Evolutionary conservation across 2,329 filamentous ascomycete genomes (phyloP).

Genomic region (Fusarium sp.): DNA sequence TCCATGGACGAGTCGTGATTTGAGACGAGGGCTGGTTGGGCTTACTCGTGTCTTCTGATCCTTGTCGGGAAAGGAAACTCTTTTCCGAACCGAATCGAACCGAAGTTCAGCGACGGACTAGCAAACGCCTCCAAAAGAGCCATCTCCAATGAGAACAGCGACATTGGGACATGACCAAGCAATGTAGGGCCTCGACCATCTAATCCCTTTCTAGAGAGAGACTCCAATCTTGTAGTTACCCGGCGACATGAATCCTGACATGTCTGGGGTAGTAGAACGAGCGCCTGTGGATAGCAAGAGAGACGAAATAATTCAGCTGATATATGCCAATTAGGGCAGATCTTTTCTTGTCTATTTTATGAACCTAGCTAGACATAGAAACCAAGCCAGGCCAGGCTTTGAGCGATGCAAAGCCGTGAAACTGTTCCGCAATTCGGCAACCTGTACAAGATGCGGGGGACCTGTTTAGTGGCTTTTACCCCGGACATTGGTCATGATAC

Average conservation of each 20-base stretch:
- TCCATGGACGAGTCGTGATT: background rate
- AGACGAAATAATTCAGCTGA: background rate
- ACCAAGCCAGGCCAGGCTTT: no score
- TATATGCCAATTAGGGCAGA: background rate
- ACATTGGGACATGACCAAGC: constrained; percentile 14
- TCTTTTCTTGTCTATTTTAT: background rate
- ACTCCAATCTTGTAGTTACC: constrained; percentile 10
- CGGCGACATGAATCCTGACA: background rate
- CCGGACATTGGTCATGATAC: constrained; percentile 18
- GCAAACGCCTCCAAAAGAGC: background rate
- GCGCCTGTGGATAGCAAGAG: background rate
- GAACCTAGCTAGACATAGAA: background rate
- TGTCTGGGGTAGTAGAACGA: background rate
- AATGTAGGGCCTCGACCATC: constrained; percentile 11
- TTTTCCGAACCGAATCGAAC: constrained; percentile 29
- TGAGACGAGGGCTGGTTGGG: background rate
- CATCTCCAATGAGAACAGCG: constrained; percentile 20
- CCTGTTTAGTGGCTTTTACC: constrained; percentile 28
- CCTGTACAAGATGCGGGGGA: constrained; percentile 28
- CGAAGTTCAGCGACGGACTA: constrained; percentile 17
- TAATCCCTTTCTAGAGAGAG: background rate
- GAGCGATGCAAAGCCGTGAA: constrained; percentile 4
- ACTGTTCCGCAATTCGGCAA: constrained; percentile 22
- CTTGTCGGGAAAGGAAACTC: background rate
- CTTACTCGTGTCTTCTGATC: background rate